phyloP scores from a whole-genome alignment of 1,139 yeast species.

The Candida sojae region DNA sequence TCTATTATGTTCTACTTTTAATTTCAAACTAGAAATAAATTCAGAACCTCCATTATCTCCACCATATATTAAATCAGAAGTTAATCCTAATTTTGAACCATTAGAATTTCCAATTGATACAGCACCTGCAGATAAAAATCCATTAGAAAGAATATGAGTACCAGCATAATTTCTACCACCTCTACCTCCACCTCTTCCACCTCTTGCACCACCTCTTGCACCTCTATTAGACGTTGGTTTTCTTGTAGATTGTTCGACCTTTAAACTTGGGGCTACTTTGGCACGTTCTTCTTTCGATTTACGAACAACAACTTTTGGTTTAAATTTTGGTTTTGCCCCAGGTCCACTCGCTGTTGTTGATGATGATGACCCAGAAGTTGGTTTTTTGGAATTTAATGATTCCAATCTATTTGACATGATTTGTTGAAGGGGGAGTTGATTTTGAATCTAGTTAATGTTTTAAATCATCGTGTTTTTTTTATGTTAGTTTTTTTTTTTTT shows the following conservation, averaged over 20 bases:
- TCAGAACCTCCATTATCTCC: conserved; percentile 27
- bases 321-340: conserved; percentile 50
- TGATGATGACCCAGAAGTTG: conserved; percentile 13
- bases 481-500: background rate
- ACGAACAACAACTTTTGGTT: conserved; percentile 83
- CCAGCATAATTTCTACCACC: conserved; percentile 54
- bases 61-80: conserved; percentile 28
- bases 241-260: conserved; percentile 30
- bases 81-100: conserved; percentile 28
- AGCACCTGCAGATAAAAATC: conserved; percentile 71
- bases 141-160: conserved; percentile 69
- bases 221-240: conserved; percentile 28
- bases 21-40: conserved; percentile 39
- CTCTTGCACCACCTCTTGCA: conserved; percentile 25
- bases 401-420: conserved; percentile 48
- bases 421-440: background rate
- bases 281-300: conserved; percentile 82
- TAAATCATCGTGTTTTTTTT: conserved; percentile 3
- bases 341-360: background rate
- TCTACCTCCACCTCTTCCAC: conserved; percentile 39
- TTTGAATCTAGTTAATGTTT: background rate
- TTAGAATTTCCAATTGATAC: conserved; percentile 45
- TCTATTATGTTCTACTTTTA: conserved; percentile 26
- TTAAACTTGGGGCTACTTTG: conserved; percentile 62
- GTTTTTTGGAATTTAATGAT: conserved; percentile 40